phyloP scores from a whole-genome alignment of 1,139 yeast species.

The Kazachstania sp. region DNA sequence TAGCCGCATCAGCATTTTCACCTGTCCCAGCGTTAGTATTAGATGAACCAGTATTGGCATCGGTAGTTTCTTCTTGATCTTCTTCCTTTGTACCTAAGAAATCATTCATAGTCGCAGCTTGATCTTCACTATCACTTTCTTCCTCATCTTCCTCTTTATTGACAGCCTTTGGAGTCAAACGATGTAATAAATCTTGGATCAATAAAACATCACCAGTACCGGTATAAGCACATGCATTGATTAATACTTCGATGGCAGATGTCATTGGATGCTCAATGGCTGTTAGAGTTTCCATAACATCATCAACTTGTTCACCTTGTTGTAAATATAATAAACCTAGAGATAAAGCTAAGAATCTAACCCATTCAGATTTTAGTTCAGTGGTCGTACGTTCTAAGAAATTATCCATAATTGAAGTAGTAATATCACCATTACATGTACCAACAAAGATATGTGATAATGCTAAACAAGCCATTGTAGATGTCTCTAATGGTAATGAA shows the following conservation, averaged over 20 bases:
- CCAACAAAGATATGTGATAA: conserved; percentile 95
- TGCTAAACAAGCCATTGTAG: conserved; percentile 82
- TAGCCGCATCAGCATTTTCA: neutral
- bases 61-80: conserved; percentile 7
- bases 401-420: conserved; percentile 83
- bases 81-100: conserved; percentile 17
- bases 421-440: conserved; percentile 88
- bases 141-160: conserved; percentile 38
- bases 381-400: conserved; percentile 73
- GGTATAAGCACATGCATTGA: conserved; percentile 89
- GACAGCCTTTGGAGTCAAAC: conserved; percentile 60
- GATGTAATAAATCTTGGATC: conserved; percentile 82
- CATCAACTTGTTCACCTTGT: conserved; percentile 90
- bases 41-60: conserved; percentile 4
- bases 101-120: conserved; percentile 22
- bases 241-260: conserved; percentile 79
- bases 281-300: conserved; percentile 85
- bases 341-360: conserved; percentile 85
- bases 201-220: conserved; percentile 97
- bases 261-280: conserved; percentile 95
- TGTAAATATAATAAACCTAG: conserved; percentile 90
- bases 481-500: conserved; percentile 64
- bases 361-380: conserved; percentile 79
- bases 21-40: conserved; percentile 7
- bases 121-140: conserved; percentile 41